Evolutionary conservation across 495 filamentous ascomycete genomes (phyloP).

Genomic region (Geopyxis carbonaria): DNA sequence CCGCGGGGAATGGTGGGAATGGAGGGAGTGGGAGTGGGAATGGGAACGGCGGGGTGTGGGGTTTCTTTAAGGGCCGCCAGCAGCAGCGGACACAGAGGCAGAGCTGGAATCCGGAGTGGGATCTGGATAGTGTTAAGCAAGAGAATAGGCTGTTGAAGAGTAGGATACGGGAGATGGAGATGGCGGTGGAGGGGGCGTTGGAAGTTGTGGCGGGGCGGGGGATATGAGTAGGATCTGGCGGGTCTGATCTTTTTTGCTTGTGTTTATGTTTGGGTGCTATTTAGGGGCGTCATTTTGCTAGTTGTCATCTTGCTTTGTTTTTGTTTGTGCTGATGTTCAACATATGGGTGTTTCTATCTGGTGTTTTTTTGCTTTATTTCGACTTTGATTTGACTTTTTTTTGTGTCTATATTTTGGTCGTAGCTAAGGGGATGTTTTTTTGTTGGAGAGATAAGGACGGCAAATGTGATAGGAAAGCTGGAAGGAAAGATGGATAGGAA

Average conservation of each 20-base stretch:
- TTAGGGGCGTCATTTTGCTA: too few relatives aligned
- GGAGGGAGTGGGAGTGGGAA: too few relatives aligned
- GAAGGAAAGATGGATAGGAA: too few relatives aligned
- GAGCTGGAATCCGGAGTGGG: conserved; percentile 30
- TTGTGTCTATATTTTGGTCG: neutral
- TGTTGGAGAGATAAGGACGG: neutral
- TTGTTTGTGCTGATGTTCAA: conserved; percentile 2
- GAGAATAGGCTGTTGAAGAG: conserved; percentile 58
- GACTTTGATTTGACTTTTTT: conserved; percentile 2
- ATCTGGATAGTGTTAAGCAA: conserved; percentile 49
- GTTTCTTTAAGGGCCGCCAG: conserved; percentile 4
- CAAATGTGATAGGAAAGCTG: neutral
- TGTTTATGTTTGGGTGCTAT: conserved; percentile 5
- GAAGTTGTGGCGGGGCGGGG: conserved; percentile 36
- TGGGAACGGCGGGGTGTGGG: too few relatives aligned
- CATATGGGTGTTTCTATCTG: conserved; percentile 1
- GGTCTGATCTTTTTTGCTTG: neutral
- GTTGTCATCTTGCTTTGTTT: conserved; percentile 7
- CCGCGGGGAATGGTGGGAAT: too few relatives aligned
- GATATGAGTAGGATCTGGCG: conserved; percentile 4
- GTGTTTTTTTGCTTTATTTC: conserved; percentile 13
- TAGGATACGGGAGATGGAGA: conserved; percentile 47
- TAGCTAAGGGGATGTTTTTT: neutral
- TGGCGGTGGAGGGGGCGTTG: conserved; percentile 52
- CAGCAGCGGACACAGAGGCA: conserved; percentile 4